Conservation (phyloP, 83 land plant genomes). For the Larix sibirica region DNA sequence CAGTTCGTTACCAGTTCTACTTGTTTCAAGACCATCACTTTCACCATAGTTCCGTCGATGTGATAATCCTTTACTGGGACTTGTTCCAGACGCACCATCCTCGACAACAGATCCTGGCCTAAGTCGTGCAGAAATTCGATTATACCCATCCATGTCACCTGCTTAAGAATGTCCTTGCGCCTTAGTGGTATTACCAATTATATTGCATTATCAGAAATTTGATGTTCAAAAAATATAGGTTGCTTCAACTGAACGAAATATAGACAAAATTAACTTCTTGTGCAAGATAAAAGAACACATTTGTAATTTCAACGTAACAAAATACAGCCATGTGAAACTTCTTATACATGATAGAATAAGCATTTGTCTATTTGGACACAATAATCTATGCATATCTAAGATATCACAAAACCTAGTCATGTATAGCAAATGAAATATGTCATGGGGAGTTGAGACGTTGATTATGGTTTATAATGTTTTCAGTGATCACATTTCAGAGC, state of each 20-base stretch:
- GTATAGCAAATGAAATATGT: too few species aligned
- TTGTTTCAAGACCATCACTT: constrained; percentile 25
- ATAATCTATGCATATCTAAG: not conserved
- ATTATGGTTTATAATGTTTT: too few species aligned
- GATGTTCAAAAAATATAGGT: not conserved
- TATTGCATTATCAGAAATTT: not conserved
- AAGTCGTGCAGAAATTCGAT: constrained; percentile 57
- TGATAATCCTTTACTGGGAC: not conserved
- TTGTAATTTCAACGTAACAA: not conserved
- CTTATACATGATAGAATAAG: not conserved
- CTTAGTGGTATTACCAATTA: not conserved
- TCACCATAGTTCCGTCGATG: constrained; percentile 24
- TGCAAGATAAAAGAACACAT: not conserved
- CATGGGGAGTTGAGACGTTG: too few species aligned
- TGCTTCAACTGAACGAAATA: not conserved
- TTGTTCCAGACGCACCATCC: constrained; percentile 19
- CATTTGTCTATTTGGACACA: not conserved
- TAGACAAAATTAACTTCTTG: not conserved
- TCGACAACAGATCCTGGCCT: constrained; percentile 55
- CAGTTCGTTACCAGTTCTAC: constrained; percentile 30
- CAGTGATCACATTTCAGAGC: too few species aligned
- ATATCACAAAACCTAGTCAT: not conserved
- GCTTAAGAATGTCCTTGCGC: not conserved
- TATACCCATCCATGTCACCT: constrained; percentile 64
- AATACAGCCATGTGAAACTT: not conserved